Base-by-base conservation (phyloP, 768 basidiomycete genomes). In the Myochromella boudieri region DNA sequence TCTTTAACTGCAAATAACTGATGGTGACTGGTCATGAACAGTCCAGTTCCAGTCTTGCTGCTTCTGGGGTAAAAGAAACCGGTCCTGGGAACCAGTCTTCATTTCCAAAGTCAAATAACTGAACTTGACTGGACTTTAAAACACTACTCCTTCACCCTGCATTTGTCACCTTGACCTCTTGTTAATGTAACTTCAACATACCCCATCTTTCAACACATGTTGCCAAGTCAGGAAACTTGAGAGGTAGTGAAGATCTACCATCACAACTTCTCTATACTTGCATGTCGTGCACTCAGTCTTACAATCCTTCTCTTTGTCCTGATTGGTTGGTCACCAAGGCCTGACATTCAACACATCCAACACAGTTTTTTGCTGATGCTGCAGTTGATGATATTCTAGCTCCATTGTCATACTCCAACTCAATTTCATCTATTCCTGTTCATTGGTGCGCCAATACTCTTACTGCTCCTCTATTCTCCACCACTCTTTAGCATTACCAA, bases 311-410 rank as follows among this genome's bases (percentile, higher is more conserved):
- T 68, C 98, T 3, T 98, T n/a, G n/a, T 87, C 70, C 78, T 99
- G 36, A 75, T 98, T 41, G 95, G 98, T 62, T 97, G 97, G 0
- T 93, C n/a, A n/a, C n/a, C 90, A 34, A 78, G 87, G 41, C 78
- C 84, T n/a, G 97, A 99, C 66, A 80, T 95, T 29, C 95, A 98
- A 54, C 89, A 0, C 95, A 98, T 61, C 86, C 90, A 14, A 91
- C 70, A 3, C 84, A 87, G 52, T 64, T 93, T 27, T 95, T 93
- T 54, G 80, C 80, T 3, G 92, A 94, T 56, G 87, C 88, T 56
- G 91, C 89, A 4, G 87, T 94, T 7, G 91, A 94, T 54, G 85
- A 89, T 56, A 92, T 94, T 39, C 77, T 93, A 37, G 85, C 81
- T 0, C 84, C 86, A 47, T 88, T 89, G 3, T 84, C 89, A 0